phyloP scores from a whole-genome alignment of 2,329 filamentous ascomycete genomes.

The Penicillium sp. region DNA sequence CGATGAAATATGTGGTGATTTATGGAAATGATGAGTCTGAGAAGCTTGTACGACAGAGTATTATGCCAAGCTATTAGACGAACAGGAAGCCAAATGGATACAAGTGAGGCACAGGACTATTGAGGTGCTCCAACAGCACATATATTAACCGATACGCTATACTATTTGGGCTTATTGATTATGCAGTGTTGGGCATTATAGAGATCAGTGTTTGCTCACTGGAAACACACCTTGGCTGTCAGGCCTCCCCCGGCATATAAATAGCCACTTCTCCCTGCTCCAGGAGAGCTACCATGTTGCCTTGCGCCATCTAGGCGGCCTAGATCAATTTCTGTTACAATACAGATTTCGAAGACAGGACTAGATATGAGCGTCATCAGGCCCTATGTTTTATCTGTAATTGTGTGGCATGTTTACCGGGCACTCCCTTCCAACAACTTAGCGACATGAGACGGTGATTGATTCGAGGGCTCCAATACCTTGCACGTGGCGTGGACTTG shows the following conservation, averaged over 20 bases:
- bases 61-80: too few species aligned
- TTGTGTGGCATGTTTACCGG: background rate
- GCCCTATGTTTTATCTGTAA: background rate
- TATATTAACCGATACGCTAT: background rate
- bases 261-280: background rate
- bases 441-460: background rate
- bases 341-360: background rate
- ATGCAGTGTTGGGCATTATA: background rate
- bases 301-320: too few species aligned
- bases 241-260: background rate
- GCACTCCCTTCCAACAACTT: background rate
- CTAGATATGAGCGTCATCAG: background rate
- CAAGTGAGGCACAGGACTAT: too few species aligned
- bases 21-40: constrained; percentile 23
- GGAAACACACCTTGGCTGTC: background rate
- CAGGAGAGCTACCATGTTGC: background rate
- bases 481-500: background rate
- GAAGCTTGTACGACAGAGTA: too few species aligned
- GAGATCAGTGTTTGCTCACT: background rate
- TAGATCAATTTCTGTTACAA: background rate
- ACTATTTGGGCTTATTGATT: background rate
- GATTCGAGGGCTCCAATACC: constrained; percentile 1
- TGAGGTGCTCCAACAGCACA: background rate
- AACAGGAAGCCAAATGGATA: too few species aligned
- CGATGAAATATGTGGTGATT: constrained; percentile 22